Percentiles rank a stretch among this genome's conserved stretches.
These are phyloP conservation scores for Trichoderma sp. DNA, from an alignment of 2,329 filamentous ascomycete genomes.

Conservation along the genomic window DNA sequence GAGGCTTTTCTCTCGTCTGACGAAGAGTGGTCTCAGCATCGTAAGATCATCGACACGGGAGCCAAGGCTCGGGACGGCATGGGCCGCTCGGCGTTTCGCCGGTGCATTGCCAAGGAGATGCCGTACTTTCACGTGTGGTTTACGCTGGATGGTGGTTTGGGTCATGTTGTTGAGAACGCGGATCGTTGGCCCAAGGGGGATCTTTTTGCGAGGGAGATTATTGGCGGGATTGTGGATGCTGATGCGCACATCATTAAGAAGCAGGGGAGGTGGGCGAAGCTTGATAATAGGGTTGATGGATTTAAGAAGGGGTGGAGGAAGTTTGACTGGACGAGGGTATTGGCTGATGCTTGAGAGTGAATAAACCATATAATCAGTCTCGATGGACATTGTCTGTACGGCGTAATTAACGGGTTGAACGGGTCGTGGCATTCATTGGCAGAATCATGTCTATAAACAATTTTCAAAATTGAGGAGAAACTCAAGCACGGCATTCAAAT, in stretches of 20 bases:
- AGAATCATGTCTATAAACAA: neutral
- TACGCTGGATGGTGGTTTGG: conserved; percentile 81
- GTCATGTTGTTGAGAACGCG: conserved; percentile 86
- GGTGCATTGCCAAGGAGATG: conserved; percentile 87
- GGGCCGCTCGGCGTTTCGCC: conserved; percentile 78
- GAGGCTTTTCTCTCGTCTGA: conserved; percentile 88
- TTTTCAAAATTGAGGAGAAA: neutral
- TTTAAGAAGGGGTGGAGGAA: conserved; percentile 86
- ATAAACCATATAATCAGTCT: neutral
- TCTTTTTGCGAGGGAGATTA: conserved; percentile 84
- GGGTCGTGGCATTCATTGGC: neutral
- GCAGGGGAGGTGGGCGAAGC: conserved; percentile 79
- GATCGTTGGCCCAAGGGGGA: conserved; percentile 86
- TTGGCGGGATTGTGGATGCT: conserved; percentile 87
- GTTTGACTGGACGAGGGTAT: conserved; percentile 78
- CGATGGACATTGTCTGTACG: neutral
- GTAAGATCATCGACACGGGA: conserved; percentile 87
- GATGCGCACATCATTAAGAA: conserved; percentile 82
- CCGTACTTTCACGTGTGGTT: conserved; percentile 99
- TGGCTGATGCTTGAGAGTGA: conserved; percentile 39
- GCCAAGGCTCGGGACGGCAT: conserved; percentile 59
- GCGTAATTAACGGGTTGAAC: neutral
- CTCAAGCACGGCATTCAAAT: neutral
- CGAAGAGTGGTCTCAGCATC: conserved; percentile 94
- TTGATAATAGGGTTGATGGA: conserved; percentile 66